A percentile compares a stretch with the other conserved stretches of the same genome.
Conservation (phyloP, 2,329 filamentous ascomycete genomes). For the Colletotrichum sp. region DNA sequence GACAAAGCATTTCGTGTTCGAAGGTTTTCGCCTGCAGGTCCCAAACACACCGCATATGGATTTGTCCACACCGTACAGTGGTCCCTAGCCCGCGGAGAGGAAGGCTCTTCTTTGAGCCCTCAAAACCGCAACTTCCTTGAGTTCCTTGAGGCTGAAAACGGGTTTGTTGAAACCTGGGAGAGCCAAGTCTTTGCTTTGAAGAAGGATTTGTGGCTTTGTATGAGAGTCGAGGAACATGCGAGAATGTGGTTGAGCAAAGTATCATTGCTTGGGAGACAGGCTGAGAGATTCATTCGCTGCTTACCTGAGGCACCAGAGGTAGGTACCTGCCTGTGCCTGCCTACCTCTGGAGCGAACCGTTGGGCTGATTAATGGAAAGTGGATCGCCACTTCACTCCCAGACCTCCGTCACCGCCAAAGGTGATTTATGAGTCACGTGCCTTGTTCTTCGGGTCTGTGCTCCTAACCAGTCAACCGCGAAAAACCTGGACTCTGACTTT, state of each 20-base stretch:
- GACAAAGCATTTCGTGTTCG: neutral
- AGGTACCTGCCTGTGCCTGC: neutral
- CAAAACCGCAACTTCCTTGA: neutral
- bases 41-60: neutral
- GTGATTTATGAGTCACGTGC: neutral
- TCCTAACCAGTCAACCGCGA: neutral
- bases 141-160: neutral
- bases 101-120: neutral
- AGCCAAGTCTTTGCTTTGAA: neutral
- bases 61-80: neutral
- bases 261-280: neutral
- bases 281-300: neutral
- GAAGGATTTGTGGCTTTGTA: neutral
- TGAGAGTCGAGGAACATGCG: neutral
- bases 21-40: neutral
- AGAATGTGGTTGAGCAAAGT: neutral
- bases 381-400: neutral
- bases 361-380: neutral
- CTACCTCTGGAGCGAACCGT: neutral
- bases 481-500: neutral
- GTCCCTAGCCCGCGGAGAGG: neutral
- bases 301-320: neutral
- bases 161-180: neutral
- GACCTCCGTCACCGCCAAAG: neutral
- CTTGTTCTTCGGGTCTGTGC: neutral